A percentile compares a stretch with the other conserved stretches of the same genome.
phyloP scores from a whole-genome alignment of 139 green algal species.

The Chlorella sp. region DNA sequence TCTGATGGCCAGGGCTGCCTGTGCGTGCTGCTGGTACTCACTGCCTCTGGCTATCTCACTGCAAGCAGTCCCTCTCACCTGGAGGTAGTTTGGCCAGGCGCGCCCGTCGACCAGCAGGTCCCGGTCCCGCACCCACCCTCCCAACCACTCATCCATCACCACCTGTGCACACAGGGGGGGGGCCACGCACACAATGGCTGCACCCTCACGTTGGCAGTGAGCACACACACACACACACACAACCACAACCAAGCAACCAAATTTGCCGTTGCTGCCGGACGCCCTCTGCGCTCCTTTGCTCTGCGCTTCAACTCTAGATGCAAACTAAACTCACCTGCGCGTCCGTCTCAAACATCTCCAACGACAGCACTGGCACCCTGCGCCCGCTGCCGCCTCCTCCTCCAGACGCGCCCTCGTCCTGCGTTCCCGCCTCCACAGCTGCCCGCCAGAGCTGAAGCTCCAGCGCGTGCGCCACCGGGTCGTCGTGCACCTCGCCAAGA shows the following conservation, averaged over 20 bases:
- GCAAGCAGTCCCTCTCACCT: not conserved
- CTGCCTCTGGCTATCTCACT: too few species aligned
- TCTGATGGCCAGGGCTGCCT: too few species aligned
- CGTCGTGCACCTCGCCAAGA: not conserved
- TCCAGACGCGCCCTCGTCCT: not conserved
- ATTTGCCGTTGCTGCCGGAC: too few species aligned
- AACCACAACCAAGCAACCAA: too few species aligned
- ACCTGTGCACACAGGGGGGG: conserved; percentile 10
- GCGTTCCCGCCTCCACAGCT: not conserved
- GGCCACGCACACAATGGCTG: too few species aligned
- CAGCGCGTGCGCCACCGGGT: not conserved
- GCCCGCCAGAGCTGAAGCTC: not conserved
- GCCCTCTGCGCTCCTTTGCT: too few species aligned
- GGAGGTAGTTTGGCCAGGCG: conserved; percentile 42
- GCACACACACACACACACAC: too few species aligned
- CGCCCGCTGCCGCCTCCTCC: not conserved
- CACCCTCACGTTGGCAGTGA: too few species aligned
- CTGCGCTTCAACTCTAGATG: too few species aligned
- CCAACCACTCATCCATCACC: conserved; percentile 42
- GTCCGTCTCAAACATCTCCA: conserved; percentile 56
- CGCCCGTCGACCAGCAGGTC: conserved; percentile 39
- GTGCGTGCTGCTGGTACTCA: too few species aligned
- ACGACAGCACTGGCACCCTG: conserved; percentile 21
- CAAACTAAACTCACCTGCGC: too few species aligned
- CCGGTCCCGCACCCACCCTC: conserved; percentile 10